phyloP scores from a whole-genome alignment of 805 yeast genomes.

The Tetrapisispora namnaoensis region DNA sequence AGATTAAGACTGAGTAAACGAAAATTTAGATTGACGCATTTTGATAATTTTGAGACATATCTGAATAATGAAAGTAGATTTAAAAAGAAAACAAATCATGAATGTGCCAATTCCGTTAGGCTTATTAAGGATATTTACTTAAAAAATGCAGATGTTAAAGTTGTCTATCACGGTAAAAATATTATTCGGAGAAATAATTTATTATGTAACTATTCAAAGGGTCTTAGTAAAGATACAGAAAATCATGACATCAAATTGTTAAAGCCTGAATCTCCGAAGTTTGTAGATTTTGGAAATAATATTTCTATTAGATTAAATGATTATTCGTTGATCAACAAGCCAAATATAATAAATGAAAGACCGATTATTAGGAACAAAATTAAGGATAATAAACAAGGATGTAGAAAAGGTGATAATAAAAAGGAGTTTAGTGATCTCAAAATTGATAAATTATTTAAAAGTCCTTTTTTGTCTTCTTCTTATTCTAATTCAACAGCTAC shows the following conservation, averaged over 20 bases:
- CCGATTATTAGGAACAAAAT: background rate
- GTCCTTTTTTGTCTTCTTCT: background rate
- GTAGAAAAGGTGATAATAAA: background rate
- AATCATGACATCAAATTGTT: background rate
- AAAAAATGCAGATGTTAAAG: slow-evolving; percentile 23
- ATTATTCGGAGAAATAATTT: slow-evolving; percentile 11
- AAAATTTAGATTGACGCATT: slow-evolving; percentile 18
- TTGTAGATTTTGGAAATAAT: slow-evolving; percentile 1
- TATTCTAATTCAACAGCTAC: background rate
- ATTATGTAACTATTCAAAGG: background rate
- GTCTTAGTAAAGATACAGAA: background rate
- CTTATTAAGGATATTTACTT: slow-evolving; percentile 15
- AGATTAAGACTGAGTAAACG: slow-evolving; percentile 18
- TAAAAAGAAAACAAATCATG: background rate
- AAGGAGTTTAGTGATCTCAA: no score
- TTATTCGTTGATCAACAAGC: background rate
- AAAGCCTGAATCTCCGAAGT: background rate
- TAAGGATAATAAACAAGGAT: background rate
- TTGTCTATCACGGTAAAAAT: slow-evolving; percentile 22
- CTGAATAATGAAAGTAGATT: background rate
- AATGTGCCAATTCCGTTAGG: slow-evolving; percentile 19
- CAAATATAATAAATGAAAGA: no score
- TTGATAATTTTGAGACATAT: slow-evolving; percentile 7
- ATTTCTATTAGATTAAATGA: slow-evolving; percentile 3
- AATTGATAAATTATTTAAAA: no score